Base-by-base conservation (phyloP, 345 rosid species). In the Mangifera indica region DNA sequence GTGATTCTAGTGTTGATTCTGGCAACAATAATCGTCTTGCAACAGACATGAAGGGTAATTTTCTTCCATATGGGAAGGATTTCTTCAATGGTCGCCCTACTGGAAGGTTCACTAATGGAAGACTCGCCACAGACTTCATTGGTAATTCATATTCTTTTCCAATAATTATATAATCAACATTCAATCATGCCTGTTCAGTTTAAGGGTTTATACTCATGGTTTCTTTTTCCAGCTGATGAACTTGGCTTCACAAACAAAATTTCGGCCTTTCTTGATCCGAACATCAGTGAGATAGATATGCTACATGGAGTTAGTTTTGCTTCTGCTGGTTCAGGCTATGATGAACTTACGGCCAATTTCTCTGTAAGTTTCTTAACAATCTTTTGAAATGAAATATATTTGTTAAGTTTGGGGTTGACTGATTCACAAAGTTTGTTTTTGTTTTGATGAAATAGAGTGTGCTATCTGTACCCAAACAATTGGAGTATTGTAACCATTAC, bases 261-360 rank as follows among this genome's bases (percentile, higher is more conserved):
- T 66, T 88, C 96, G 21, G 92, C 91, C 21, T 93, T 83, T 78
- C 96, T 93, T 40, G 88, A 88, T 76, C 85, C 88, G 62, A 72
- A 72, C 18, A 53, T 87, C 72, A 89, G 78, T 45, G 74, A 71
- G 55, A n/a, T 40, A 14, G 87, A 91, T 63, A 67, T 93, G 54
- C 59, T 80, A 63, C 87, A 81, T 59, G 97, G 97, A 18, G 96
- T 89, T 67, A 93, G 98, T 74, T 91, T 93, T 74, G 97, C 96
- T 55, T 93, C 98, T 12, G 94, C 98, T 21, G 98, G 83, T 81
- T 89, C 98, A 21, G 98, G 98, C 34, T 93, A 91, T 34, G 96
- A 93, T 48, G 93, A 88, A 56, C 82, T 89, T 60, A 93, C 98
- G 10, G 97, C 98, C 54, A 91, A 93, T 67, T 63, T 91, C 52